Evolutionary conservation across 2,329 filamentous ascomycete genomes (phyloP).

Genomic region (Cercospora sp.): DNA sequence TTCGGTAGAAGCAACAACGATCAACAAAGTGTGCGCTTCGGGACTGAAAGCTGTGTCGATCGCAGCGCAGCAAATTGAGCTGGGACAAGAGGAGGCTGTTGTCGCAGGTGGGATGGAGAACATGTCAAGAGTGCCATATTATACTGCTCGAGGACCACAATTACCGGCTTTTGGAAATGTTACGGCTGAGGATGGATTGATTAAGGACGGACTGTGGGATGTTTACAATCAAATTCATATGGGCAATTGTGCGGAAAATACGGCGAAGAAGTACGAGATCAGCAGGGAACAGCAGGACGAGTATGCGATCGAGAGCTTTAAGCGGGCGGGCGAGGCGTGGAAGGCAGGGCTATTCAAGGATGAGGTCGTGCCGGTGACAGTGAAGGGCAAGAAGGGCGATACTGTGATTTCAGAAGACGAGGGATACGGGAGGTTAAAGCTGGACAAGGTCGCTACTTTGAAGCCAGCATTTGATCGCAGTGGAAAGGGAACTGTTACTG

Average conservation of each 20-base stretch:
- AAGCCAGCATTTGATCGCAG: conserved; percentile 90
- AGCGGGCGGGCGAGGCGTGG: conserved; percentile 89
- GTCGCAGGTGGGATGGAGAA: conserved; percentile 97
- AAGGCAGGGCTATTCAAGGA: conserved; percentile 78
- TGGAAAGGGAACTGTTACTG: conserved; percentile 86
- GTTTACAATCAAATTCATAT: conserved; percentile 97
- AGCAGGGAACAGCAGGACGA: conserved; percentile 84
- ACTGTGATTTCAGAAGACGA: conserved; percentile 79
- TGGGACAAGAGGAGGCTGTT: conserved; percentile 84
- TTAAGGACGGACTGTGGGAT: conserved; percentile 93
- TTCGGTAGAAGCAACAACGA: conserved; percentile 82
- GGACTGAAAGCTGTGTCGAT: conserved; percentile 89
- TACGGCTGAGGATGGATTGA: conserved; percentile 84
- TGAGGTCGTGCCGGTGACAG: conserved; percentile 84
- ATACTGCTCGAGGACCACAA: conserved; percentile 76
- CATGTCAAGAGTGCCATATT: conserved; percentile 93
- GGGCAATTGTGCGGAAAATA: conserved; percentile 95
- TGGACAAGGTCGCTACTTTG: conserved; percentile 80
- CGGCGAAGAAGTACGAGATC: conserved; percentile 81
- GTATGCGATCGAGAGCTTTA: conserved; percentile 86
- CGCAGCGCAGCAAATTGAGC: conserved; percentile 90
- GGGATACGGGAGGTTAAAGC: conserved; percentile 81
- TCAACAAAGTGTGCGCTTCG: conserved; percentile 98
- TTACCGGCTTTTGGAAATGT: conserved; percentile 84
- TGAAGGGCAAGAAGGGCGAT: conserved; percentile 81